Percentiles rank a stretch among this genome's conserved stretches.
These are phyloP conservation scores for Ormosia emarginata DNA, from an alignment of 306 rosid genomes.

Conservation along the genomic window DNA sequence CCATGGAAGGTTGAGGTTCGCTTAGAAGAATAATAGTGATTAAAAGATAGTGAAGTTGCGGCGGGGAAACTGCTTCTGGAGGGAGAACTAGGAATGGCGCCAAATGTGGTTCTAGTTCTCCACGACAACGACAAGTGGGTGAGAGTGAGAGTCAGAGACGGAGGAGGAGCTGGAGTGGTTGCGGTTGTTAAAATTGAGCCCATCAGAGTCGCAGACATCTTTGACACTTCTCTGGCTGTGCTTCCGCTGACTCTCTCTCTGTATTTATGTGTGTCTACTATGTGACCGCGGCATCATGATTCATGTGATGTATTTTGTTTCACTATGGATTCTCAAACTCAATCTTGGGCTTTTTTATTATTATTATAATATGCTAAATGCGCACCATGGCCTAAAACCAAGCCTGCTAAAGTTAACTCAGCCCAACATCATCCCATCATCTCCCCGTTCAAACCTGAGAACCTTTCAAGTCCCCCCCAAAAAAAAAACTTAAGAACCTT, in stretches of 20 bases:
- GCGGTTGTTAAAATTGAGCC: slow-evolving; percentile 14
- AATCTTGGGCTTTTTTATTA: background rate
- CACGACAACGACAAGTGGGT: background rate
- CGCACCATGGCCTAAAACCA: background rate
- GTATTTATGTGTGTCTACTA: background rate
- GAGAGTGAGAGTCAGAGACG: background rate
- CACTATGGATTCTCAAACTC: background rate
- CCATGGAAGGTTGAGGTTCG: slow-evolving; percentile 36
- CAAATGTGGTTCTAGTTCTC: slow-evolving; percentile 7
- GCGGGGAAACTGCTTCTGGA: slow-evolving; percentile 28
- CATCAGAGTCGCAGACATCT: background rate
- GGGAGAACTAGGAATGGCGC: slow-evolving; percentile 27
- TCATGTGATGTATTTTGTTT: background rate
- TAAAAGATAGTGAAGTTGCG: slow-evolving; percentile 32
- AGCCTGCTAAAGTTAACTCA: too few relatives aligned
- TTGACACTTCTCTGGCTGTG: background rate
- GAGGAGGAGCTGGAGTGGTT: slow-evolving; percentile 3
- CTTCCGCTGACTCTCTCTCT: background rate
- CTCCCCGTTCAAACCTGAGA: too few relatives aligned
- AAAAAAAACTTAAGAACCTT: too few relatives aligned
- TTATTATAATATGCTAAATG: background rate
- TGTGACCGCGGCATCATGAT: background rate
- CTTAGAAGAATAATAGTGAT: slow-evolving; percentile 21
- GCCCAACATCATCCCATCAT: too few relatives aligned
- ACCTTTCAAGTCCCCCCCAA: too few relatives aligned